Evolutionary conservation across 495 filamentous ascomycete genomes (phyloP), one percentile per base, ranked within the genome.

Genomic region (Neurospora sp.): DNA sequence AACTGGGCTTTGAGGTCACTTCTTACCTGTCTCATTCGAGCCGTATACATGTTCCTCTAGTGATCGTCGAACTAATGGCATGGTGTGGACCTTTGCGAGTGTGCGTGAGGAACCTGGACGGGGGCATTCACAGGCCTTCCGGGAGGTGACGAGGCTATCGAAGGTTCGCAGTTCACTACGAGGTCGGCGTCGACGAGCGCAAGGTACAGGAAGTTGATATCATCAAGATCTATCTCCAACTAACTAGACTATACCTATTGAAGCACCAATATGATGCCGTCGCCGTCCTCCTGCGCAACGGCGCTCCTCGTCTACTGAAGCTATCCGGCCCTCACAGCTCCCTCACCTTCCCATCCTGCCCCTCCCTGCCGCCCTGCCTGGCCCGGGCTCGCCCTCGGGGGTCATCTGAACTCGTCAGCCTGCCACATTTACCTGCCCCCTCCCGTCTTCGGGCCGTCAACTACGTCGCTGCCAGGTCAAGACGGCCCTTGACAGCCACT

Each of bases 401-500:
- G 53, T 65, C 53, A 37, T 65, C 53, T 18, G 53, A 65, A 65
- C 53, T 65, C 14, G 53, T 37, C 53, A 65, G 12, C 53, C 27
- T 65, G 53, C 53, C 53, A 35, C 12, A 65, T 37, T 65, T 7
- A 9, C 22, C 53, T 65, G 53, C 14, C 27, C 27, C 14, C 12
- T 65, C 53, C 53, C 53, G 27, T 35, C 27, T 18, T 27, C 53
- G 27, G 27, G 27, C 53, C 53, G 53, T 65, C 53, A 65, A 65
- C 6, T 37, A 65, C 53, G 27, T 65, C 53, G 27, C 14, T 18
- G 53, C 7, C 27, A 65, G 53, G 53, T 37, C 10, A 1, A 16
- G 31, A 31, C 53, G 14, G 53, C 22, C 53, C 53, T 65, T 65
- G 53, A 65, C 69, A 69, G 44, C 53, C 70, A 73, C 71, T 75